phyloP scores from a whole-genome alignment of 305 asterid species.

The Fraxinus baroniana region DNA sequence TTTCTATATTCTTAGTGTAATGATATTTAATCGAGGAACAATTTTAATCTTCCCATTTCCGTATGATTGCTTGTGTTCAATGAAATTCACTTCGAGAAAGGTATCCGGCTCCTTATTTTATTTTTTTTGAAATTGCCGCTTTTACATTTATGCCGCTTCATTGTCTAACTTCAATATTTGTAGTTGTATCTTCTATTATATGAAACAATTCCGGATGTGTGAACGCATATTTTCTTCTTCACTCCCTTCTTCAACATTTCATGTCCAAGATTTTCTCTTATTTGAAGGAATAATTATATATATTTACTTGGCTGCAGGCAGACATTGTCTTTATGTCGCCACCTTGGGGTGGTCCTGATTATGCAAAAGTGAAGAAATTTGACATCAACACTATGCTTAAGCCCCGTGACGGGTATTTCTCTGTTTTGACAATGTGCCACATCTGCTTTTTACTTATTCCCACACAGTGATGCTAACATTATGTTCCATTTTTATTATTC shows the following conservation, averaged over 20 bases:
- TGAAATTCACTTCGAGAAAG: conserved; percentile 11
- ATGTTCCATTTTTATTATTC: conserved; percentile 18
- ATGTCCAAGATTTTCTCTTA: background rate
- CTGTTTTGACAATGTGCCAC: background rate
- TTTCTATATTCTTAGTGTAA: conserved; percentile 1
- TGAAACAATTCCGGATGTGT: background rate
- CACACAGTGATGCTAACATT: conserved; percentile 7
- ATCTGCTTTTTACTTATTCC: background rate
- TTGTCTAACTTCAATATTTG: background rate
- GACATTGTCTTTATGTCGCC: conserved; percentile 83
- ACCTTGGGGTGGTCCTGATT: conserved; percentile 99
- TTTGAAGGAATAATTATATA: background rate
- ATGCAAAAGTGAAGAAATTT: conserved; percentile 61
- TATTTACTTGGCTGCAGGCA: conserved; percentile 49
- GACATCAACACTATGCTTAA: conserved; percentile 76
- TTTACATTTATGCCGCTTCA: background rate
- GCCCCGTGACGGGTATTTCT: conserved; percentile 77
- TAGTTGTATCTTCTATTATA: background rate
- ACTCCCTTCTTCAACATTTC: background rate
- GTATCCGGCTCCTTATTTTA: background rate
- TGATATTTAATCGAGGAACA: background rate
- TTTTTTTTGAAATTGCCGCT: background rate
- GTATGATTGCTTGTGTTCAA: conserved; percentile 5
- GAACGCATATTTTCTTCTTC: background rate
- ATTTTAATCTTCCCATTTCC: conserved; percentile 1